Base-by-base conservation (phyloP, 495 filamentous ascomycete genomes). In the Daldinia decipiens region DNA sequence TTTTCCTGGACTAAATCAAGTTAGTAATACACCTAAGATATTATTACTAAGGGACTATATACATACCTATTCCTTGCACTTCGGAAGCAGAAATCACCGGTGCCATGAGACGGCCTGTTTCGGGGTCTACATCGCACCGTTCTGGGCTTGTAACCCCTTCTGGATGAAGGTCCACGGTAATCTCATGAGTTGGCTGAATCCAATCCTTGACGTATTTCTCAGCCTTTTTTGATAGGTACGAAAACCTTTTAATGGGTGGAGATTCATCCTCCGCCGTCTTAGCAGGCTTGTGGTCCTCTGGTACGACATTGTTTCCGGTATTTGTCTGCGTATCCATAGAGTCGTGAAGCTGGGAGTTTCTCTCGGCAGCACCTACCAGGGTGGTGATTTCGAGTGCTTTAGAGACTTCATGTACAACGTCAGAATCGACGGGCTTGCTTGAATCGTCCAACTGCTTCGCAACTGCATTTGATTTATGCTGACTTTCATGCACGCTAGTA, bases 111-210 rank as follows among this genome's bases (percentile, higher is more conserved):
- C 7, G 3, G 17, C 81, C 80, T 0, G 71, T 79, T 13, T 51
- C 5, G 1, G 81, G 66, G 53, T 82, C 60, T 15, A 83, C 62
- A 19, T 80, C 81, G 26, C 72, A 73, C 1, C 45, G 38, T 43
- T 69, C 76, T 17, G 81, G 77, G 3, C 65, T 36, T 3, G 38
- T 26, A 11, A 59, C 36, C 0, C 55, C 52, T 21, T 59, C n/a
- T 0, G 67, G 27, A 11, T 69, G 26, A 26, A 79, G 74, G 7
- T 58, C 19, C 2, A 58, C 67, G 17, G 26, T 15, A 19, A 73
- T n/a, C 4, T 40, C 21, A 27, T 66, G 67, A 3, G 72, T 58
- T 38, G 47, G 21, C 2, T 31, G 8, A 17, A 55, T 24, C 71
- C 71, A 74, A 19, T 24, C 8, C 9, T 59, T 34, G 31, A 71